phyloP scores from a whole-genome alignment of 208 protist species.

The Blastocrithidia nonstop region DNA sequence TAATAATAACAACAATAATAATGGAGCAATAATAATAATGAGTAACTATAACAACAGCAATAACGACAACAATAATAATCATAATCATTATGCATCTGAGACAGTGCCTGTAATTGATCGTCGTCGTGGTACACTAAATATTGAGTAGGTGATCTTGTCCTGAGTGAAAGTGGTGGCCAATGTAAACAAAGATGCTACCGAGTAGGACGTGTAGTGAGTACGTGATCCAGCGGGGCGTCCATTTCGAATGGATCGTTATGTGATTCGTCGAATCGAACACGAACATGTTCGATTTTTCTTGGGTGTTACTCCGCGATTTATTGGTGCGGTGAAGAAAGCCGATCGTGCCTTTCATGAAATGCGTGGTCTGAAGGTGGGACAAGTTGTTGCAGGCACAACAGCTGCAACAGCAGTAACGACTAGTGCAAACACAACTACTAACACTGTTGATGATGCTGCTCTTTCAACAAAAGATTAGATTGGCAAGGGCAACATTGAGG shows the following conservation, averaged over 20 bases:
- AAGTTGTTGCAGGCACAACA: too few species aligned
- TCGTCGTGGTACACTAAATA: conserved; percentile 34
- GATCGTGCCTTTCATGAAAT: too few species aligned
- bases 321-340: conserved; percentile 30
- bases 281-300: conserved; percentile 63
- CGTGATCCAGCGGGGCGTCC: conserved; percentile 19
- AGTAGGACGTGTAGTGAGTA: conserved; percentile 40
- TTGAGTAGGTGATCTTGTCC: conserved; percentile 58
- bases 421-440: neutral
- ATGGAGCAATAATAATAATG: neutral
- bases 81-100: neutral
- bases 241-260: conserved; percentile 44
- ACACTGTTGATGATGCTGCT: neutral
- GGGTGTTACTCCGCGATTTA: conserved; percentile 47
- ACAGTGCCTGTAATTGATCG: conserved; percentile 11
- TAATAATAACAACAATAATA: conserved; percentile 3
- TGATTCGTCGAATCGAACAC: conserved; percentile 51
- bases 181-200: conserved; percentile 24
- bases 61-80: conserved; percentile 7
- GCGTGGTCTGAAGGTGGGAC: too few species aligned
- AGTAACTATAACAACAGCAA: neutral
- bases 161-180: conserved; percentile 44
- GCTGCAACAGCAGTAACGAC: neutral
- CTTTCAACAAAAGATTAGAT: neutral
- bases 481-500: neutral